Percentiles rank a stretch among this genome's conserved stretches.
Conservation (phyloP, 352 stramenopile genomes). For the Globisporangium radiosum region DNA sequence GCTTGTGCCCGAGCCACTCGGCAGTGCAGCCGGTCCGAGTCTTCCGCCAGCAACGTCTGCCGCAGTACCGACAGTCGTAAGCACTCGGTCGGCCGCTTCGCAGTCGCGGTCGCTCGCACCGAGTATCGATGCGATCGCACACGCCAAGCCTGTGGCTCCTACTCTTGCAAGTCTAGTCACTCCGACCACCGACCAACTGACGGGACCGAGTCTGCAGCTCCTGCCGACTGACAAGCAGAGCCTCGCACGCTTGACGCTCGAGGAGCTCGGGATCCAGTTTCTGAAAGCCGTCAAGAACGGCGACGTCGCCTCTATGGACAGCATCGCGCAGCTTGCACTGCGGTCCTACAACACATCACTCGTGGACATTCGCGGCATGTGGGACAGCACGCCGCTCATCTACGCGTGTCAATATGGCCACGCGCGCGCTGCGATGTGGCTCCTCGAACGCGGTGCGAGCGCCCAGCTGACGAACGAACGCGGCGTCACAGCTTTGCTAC, state of each 20-base stretch:
- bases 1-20: slow-evolving; percentile 28
- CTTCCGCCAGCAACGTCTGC: no score
- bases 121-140: slow-evolving; percentile 7
- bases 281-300: slow-evolving; percentile 64
- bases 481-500: slow-evolving; percentile 55
- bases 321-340: slow-evolving; percentile 5
- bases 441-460: slow-evolving; percentile 39
- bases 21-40: background rate
- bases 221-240: slow-evolving; percentile 8
- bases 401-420: slow-evolving; percentile 68
- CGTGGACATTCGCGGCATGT: slow-evolving; percentile 73
- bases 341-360: slow-evolving; percentile 12
- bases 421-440: slow-evolving; percentile 40
- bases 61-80: background rate
- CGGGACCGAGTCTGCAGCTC: slow-evolving; percentile 3
- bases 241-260: slow-evolving; percentile 19
- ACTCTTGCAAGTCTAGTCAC: no score
- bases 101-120: background rate
- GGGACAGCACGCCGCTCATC: slow-evolving; percentile 78
- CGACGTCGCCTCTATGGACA: slow-evolving; percentile 32
- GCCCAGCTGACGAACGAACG: slow-evolving; percentile 55
- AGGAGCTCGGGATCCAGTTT: slow-evolving; percentile 52
- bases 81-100: background rate
- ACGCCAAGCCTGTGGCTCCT: background rate
- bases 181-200: background rate